These are phyloP conservation scores for Neoscytalidium dimidiatum DNA, from an alignment of 2,329 filamentous ascomycete species.

Conservation along the genomic window DNA sequence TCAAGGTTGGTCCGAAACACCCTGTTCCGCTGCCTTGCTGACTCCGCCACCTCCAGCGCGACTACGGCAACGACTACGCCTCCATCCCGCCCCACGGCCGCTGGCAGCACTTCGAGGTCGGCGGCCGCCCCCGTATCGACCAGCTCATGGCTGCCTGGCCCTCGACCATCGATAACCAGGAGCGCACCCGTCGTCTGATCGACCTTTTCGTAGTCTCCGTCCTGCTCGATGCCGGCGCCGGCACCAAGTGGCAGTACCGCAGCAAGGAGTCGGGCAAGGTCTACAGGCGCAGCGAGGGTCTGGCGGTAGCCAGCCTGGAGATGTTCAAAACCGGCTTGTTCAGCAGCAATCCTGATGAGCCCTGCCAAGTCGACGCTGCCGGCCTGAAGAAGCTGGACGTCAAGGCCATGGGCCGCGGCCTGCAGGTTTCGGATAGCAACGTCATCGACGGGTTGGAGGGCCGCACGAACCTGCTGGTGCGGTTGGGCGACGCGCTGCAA, in stretches of 20 bases:
- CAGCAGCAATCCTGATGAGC: slow-evolving; percentile 78
- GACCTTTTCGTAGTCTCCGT: slow-evolving; percentile 81
- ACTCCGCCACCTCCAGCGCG: slow-evolving; percentile 52
- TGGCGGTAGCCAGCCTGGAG: slow-evolving; percentile 76
- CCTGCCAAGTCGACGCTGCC: slow-evolving; percentile 84
- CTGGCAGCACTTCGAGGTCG: slow-evolving; percentile 84
- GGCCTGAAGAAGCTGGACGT: slow-evolving; percentile 75
- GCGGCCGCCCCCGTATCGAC: slow-evolving; percentile 71
- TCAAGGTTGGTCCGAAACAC: slow-evolving; percentile 67
- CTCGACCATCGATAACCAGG: slow-evolving; percentile 67
- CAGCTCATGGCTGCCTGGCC: slow-evolving; percentile 72
- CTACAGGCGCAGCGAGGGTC: slow-evolving; percentile 83
- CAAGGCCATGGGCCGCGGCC: slow-evolving; percentile 72
- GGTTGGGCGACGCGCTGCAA: slow-evolving; percentile 73
- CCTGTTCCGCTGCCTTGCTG: neutral
- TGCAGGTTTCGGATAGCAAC: slow-evolving; percentile 82
- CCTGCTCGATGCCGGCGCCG: slow-evolving; percentile 83
- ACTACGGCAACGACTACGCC: slow-evolving; percentile 68
- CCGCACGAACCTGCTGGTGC: slow-evolving; percentile 74
- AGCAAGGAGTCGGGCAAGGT: slow-evolving; percentile 82
- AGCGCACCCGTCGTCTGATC: slow-evolving; percentile 73
- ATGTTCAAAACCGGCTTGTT: slow-evolving; percentile 95
- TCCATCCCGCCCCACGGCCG: slow-evolving; percentile 83
- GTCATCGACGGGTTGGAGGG: slow-evolving; percentile 84
- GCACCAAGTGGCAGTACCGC: slow-evolving; percentile 89